A percentile compares a stretch with the other conserved stretches of the same genome.
phyloP scores from a whole-genome alignment of 345 rosid species.

The Citrus inodora region DNA sequence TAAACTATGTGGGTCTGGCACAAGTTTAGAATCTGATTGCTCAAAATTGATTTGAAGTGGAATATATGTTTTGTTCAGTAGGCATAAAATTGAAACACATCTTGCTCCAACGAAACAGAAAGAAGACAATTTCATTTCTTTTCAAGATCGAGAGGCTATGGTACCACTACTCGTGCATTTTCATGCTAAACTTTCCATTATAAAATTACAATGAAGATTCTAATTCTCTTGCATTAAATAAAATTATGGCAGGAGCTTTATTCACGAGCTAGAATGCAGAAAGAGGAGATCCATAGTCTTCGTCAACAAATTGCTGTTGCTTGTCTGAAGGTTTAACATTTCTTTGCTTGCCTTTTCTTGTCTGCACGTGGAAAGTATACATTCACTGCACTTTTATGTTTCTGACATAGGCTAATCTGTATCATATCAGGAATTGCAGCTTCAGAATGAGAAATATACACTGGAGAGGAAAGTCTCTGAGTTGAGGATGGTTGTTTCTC shows the following conservation, averaged over 20 bases:
- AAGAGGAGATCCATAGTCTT: constrained; percentile 72
- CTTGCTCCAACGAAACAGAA: constrained; percentile 38
- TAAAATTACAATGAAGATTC: constrained; percentile 10
- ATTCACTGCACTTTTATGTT: neutral
- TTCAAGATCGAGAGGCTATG: constrained; percentile 65
- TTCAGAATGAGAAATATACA: constrained; percentile 67
- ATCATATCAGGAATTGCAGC: constrained; percentile 74
- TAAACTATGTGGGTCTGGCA: too few relatives aligned
- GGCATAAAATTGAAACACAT: constrained; percentile 37
- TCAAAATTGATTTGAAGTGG: constrained; percentile 8
- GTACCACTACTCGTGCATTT: constrained; percentile 30
- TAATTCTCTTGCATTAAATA: constrained; percentile 17
- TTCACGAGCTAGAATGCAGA: constrained; percentile 53
- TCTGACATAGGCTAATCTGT: constrained; percentile 17
- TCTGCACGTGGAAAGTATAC: constrained; percentile 3
- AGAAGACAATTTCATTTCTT: constrained; percentile 33
- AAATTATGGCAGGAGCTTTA: constrained; percentile 53
- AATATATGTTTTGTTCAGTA: constrained; percentile 19
- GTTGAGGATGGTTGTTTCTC: constrained; percentile 73
- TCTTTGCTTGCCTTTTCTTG: constrained; percentile 1
- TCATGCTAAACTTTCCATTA: constrained; percentile 5
- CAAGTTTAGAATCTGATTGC: neutral
- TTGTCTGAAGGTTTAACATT: constrained; percentile 55
- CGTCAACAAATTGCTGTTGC: constrained; percentile 77
- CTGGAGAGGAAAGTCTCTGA: constrained; percentile 90